Evolutionary conservation across 306 rosid species (phyloP), one percentile per base, ranked within the genome.

Genomic region (Vigna mungo): DNA sequence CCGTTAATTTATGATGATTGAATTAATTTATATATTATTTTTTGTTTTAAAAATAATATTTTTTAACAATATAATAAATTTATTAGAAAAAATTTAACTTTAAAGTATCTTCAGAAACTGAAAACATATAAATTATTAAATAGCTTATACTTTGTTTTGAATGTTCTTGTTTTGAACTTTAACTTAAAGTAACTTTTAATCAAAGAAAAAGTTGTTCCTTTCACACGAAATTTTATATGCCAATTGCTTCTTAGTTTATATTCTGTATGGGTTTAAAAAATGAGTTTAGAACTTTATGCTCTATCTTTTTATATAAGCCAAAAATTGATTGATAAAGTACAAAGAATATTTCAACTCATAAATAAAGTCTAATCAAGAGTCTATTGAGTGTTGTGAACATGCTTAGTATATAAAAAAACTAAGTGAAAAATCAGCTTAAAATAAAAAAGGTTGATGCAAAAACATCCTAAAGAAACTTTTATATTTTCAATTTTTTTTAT

Each of bases 271-370:
- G 62, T 44, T 18, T 76, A 16, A 16, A 47, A 20, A 49, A 12
- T 14, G 14, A 46, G 62, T 12, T 56, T 69, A 9, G 16, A 46
- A 11, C 53, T 69, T 58, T 58, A 20, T 46, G 62, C 27, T 47
- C 52, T 58, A 25, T 58, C 56, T 64, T 60, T 60, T 27, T 12
- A 30, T 30, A 27, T 27, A 60, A 60, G 66, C 66, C 66, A 60
- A 32, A 61, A 32, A 15, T 16, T 16, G 36, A n/a, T 62, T 34
- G 47, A 34, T 62, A 36, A 32, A 61, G 43, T 16, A 62, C 2
- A 61, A 62, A n/a, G 68, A 36, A 62, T 60, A 30, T 7, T 15
- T 60, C 67, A 32, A 59, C 65, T 14, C 13, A 7, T 62, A n/a
- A 34, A 30, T 60, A 61, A 30, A 61, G 8, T 16, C 36, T 8